Evolutionary conservation across 371 early-diverging fungal genomes (phyloP).

Genomic region (Rhizomucor pusillus): DNA sequence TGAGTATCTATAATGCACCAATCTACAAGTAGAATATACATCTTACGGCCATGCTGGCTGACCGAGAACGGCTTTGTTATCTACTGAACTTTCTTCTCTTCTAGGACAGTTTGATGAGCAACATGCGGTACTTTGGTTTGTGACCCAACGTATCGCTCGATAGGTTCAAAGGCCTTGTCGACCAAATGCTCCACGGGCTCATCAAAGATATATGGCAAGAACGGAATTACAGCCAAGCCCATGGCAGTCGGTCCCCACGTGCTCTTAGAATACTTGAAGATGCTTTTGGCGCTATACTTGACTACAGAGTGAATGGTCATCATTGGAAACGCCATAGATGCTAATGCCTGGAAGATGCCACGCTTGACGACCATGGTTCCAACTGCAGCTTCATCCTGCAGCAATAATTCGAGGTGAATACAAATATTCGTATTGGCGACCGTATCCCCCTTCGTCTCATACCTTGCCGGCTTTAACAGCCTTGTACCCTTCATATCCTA

Average conservation of each 20-base stretch:
- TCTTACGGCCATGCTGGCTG: no score
- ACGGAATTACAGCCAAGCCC: slow-evolving; percentile 70
- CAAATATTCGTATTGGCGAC: no score
- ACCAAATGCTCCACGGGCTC: slow-evolving; percentile 69
- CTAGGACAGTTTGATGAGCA: neutral
- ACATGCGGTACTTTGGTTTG: slow-evolving; percentile 12
- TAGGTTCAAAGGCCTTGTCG: slow-evolving; percentile 61
- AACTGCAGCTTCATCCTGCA: slow-evolving; percentile 42
- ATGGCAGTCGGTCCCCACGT: slow-evolving; percentile 67
- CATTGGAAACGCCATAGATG: slow-evolving; percentile 71
- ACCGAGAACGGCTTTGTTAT: neutral
- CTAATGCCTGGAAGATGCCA: slow-evolving; percentile 69
- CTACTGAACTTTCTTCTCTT: neutral
- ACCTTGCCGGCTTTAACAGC: slow-evolving; percentile 52
- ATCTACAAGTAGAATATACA: no score
- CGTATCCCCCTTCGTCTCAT: slow-evolving; percentile 15
- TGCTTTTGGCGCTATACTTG: slow-evolving; percentile 59
- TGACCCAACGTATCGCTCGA: slow-evolving; percentile 25
- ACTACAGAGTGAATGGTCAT: slow-evolving; percentile 76
- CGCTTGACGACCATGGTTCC: slow-evolving; percentile 62
- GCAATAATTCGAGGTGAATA: neutral
- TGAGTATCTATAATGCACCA: neutral
- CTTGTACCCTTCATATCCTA: slow-evolving; percentile 71
- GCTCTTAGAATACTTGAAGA: slow-evolving; percentile 53
- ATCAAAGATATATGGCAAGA: slow-evolving; percentile 73